Evolutionary conservation across 2,329 filamentous ascomycete species (phyloP), one percentile per base, ranked within the genome.

Genomic region (Fusarium tuaranense): DNA sequence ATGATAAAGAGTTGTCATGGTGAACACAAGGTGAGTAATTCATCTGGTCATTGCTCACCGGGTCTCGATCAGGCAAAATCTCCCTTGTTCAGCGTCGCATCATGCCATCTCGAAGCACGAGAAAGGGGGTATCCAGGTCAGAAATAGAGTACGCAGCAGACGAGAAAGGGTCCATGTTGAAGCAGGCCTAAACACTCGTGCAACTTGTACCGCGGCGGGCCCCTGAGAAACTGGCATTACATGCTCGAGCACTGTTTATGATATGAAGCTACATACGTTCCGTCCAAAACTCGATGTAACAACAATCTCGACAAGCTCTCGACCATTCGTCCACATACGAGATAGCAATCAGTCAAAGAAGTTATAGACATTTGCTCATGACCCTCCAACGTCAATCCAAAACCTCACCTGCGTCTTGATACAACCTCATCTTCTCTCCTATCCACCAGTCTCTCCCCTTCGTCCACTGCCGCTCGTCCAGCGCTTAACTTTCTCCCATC

Each of bases 341-440:
- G 39, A 64, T 70, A 64, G 63, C 69, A 48, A 65, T 41, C 32
- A 58, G 38, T 51, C 27, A 60, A 60, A 44, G 27, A 41, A 46
- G 39, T 66, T 55, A 9, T 39, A 63, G 55, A 65, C 39, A 58
- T 60, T 59, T 38, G 7, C n/a, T n/a, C 27, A 18, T 59, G 53
- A 61, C 44, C 46, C 20, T 48, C 59, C 48, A 61, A 30, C 22
- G 58, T 70, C 38, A 61, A 59, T 63, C 44, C 57, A 53, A 53
- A 36, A 38, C 16, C 36, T 72, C 48, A 78, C 32, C 46, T 55
- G 30, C 63, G 68, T 46, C 71, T 62, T 27, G 69, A 57, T 60
- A 71, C 62, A 55, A 74, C 69, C 63, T 71, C 73, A n/a, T 67
- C 67, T 36, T 77, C 69, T 51, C 67, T 69, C n/a, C 39, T 63